A percentile compares a stretch with the other conserved stretches of the same genome.
These are phyloP conservation scores for Pestalotiopsis sp. DNA, from an alignment of 2,329 filamentous ascomycete species.

Conservation along the genomic window DNA sequence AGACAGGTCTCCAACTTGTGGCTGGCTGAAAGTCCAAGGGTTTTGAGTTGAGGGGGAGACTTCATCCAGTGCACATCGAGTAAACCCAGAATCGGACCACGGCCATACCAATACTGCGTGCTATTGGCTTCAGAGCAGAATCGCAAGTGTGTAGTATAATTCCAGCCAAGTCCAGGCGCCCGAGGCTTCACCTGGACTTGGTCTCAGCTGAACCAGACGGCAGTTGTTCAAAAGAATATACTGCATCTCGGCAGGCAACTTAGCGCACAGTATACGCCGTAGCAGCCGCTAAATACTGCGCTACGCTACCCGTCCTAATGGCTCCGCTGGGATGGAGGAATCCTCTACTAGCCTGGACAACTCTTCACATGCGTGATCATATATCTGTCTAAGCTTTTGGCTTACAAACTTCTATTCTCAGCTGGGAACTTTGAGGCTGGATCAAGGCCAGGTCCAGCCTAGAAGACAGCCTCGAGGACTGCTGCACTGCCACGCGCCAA, in stretches of 20 bases:
- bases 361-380: background rate
- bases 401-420: background rate
- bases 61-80: background rate
- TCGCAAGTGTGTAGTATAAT: background rate
- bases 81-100: background rate
- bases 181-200: background rate
- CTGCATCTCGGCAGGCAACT: background rate
- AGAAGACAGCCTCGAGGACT: background rate
- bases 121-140: background rate
- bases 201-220: background rate
- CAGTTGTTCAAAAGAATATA: background rate
- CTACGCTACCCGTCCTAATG: background rate
- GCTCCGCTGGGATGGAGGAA: background rate
- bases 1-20: background rate
- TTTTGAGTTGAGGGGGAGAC: background rate
- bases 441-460: background rate
- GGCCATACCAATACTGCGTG: background rate
- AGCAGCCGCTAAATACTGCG: background rate
- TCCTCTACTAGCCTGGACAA: background rate
- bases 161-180: background rate
- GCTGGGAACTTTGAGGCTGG: background rate
- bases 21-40: background rate
- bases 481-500: no score
- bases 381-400: background rate
- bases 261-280: background rate